These are phyloP conservation scores for Dimargaris xerosporica DNA, from an alignment of 192 early-diverging fungal species.

Conservation along the genomic window DNA sequence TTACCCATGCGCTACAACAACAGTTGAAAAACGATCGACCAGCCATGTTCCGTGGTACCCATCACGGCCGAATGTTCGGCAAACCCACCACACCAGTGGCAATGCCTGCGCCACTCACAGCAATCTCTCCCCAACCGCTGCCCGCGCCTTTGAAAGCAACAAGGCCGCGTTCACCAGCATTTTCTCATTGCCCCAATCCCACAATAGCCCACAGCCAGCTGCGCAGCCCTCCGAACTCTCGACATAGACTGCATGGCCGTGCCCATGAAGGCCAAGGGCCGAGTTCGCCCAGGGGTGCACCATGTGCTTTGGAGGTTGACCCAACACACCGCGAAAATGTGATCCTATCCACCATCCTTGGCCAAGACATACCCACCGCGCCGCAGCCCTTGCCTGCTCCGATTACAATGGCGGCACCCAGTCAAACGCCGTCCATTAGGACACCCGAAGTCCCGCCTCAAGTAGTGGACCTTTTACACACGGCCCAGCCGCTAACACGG, in stretches of 20 bases:
- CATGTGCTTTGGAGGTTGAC: too few relatives aligned
- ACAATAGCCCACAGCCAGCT: background rate
- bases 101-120: background rate
- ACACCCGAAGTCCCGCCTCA: background rate
- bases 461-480: background rate
- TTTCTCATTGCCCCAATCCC: too few relatives aligned
- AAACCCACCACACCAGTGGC: background rate
- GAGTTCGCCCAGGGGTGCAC: too few relatives aligned
- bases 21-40: background rate
- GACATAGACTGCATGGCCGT: background rate
- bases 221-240: background rate
- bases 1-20: slow-evolving; percentile 1
- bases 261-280: too few relatives aligned
- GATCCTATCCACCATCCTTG: background rate
- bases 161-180: too few relatives aligned
- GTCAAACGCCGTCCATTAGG: background rate
- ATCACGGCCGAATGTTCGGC: background rate
- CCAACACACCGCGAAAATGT: background rate
- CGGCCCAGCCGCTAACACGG: background rate
- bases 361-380: background rate
- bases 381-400: background rate
- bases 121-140: background rate
- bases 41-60: slow-evolving; percentile 5
- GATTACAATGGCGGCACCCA: background rate
- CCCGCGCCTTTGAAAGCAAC: background rate